Conservation (phyloP, 2,329 filamentous ascomycete genomes). For the Sphaerulina musiva region DNA sequence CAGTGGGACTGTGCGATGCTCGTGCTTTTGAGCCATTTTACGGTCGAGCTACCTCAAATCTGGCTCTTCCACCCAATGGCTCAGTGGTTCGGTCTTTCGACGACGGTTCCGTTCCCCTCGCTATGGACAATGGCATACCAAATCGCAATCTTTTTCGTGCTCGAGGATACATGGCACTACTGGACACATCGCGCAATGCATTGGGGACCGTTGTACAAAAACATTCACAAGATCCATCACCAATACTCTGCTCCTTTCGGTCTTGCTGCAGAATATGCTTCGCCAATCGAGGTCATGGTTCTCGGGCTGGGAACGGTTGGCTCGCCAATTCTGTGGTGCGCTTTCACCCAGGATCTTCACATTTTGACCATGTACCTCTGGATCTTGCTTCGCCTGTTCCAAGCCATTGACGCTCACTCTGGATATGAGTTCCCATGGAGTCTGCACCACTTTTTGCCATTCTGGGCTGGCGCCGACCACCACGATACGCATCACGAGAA, state of each 20-base stretch:
- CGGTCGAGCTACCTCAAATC: slow-evolving; percentile 95
- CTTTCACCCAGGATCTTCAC: slow-evolving; percentile 78
- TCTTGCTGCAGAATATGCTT: slow-evolving; percentile 93
- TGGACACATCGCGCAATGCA: slow-evolving; percentile 90
- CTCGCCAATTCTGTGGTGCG: slow-evolving; percentile 75
- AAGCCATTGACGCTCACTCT: slow-evolving; percentile 95
- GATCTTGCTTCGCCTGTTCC: slow-evolving; percentile 89
- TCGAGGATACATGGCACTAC: slow-evolving; percentile 98
- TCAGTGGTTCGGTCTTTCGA: slow-evolving; percentile 82
- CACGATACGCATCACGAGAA: slow-evolving; percentile 97
- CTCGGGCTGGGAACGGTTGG: slow-evolving; percentile 82
- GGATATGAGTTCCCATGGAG: slow-evolving; percentile 99
- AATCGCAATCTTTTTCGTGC: slow-evolving; percentile 85
- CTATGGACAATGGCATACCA: slow-evolving; percentile 82
- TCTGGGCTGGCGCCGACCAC: slow-evolving; percentile 96
- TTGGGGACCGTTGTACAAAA: slow-evolving; percentile 91
- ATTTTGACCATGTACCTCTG: slow-evolving; percentile 96
- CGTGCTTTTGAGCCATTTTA: slow-evolving; percentile 92
- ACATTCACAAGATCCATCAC: slow-evolving; percentile 98
- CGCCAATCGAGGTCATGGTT: slow-evolving; percentile 92
- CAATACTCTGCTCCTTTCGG: slow-evolving; percentile 97
- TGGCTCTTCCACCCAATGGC: slow-evolving; percentile 98
- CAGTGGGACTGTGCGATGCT: slow-evolving; percentile 92
- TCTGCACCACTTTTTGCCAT: slow-evolving; percentile 87
- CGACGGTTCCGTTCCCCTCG: slow-evolving; percentile 81